Base-by-base conservation (phyloP, 164 flowering plant genomes). In the Buxus sempervirens region DNA sequence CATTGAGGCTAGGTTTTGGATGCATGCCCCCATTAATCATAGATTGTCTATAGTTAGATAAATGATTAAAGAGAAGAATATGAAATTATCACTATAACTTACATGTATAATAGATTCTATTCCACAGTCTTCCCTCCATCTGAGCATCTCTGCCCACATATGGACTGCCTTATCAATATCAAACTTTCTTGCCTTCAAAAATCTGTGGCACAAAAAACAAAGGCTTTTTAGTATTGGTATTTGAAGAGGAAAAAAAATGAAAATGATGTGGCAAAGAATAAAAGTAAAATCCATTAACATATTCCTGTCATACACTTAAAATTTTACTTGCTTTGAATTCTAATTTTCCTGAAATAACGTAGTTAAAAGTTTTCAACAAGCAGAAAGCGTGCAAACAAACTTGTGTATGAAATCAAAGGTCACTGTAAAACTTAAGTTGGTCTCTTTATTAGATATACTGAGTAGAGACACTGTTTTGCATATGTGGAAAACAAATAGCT, bases 61-160 rank as follows among this genome's bases (percentile, higher is more conserved):
- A 26, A 45, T 23, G 16, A 21, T 38, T 32, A 32, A 41, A 67
- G 51, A 7, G 26, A 54, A 20, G 9, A n/a, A 60, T 32, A 66
- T 24, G 23, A 16, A 0, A 22, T 21, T 21, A 53, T 26, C 7
- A 38, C 51, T 21, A 7, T 16, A 53, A 21, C 15, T 65, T 81
- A 90, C 97, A 92, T 87, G 79, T 51, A 82, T 42, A 54, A 87
- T 85, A 63, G 92, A 65, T 74, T 90, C 94, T 36, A 77, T 85
- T 25, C 83, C 80, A 67, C 67, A 22, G 65, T 83, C 89, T 68
- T 77, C 79, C 81, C 97, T 85, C 97, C 97, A 90, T 63, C 82
- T 82, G 68, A 90, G 84, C 97, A 90, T 90, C 51, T 88, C 94
- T 63, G 70, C 76, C 97, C 97, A 90, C 97, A 90, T 90, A 24